Evolutionary conservation across 805 yeast genomes (phyloP), one percentile per base, ranked within the genome.

Genomic region (Schwanniomyces occidentalis): DNA sequence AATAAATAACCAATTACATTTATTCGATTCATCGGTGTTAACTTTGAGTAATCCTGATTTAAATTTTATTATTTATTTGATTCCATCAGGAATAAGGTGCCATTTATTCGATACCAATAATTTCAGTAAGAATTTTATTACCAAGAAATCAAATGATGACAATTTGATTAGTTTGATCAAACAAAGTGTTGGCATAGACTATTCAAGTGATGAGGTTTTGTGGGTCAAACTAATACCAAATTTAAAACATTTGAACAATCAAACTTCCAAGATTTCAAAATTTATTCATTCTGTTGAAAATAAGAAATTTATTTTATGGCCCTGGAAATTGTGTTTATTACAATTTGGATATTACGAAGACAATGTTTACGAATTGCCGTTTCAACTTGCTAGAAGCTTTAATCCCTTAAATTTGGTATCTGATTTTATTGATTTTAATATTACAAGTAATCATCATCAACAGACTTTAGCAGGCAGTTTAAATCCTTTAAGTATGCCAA

Each of bases 171-270:
- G 57, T 19, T 48, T 68, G 8, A 44, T 68, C 14, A 56, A 58
- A 30, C 40, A 62, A 10, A 58, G 67, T 34, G 66, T 69, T 0
- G 71, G 71, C 1, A 27, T 54, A 2, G 64, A 61, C 29, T 36
- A 48, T 25, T 31, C 51, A 2, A 26, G 25, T 2, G 44, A 41
- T 17, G 55, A 58, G 14, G 45, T 68, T 12, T 56, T 63, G 25
- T 85, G 91, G 93, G 70, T 85, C 10, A 82, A 75, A 50, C 56
- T 85, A 9, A 69, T 81, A 3, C 93, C 93, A 2, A 78, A 82
- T 44, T 52, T 83, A 32, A 74, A 73, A 38, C 89, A 82, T 51
- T 63, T 83, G 42, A 82, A 81, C 54, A 85, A 83, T 15, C 72
- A 78, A 44, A 78, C 90, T 0, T 80, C 89, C 0, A 67, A 67